Base-by-base conservation (phyloP, 352 stramenopile genomes). In the Thraustotheca clavata region DNA sequence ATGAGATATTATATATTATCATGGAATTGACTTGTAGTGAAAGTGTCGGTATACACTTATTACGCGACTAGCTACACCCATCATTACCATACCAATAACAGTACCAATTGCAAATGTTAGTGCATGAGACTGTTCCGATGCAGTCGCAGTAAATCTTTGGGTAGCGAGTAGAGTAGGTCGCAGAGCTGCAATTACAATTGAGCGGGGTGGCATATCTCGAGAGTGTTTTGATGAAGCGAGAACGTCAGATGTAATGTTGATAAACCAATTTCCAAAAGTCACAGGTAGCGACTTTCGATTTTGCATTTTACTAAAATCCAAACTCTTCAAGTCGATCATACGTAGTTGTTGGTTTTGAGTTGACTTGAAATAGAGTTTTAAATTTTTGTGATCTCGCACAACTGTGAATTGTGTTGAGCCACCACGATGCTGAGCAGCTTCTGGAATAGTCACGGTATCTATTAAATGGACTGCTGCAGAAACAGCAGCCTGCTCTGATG, bases 321-420 rank as follows among this genome's bases (percentile, higher is more conserved):
- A 4, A 60, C 75, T 63, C 40, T 74, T 76, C 34, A 91, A 57
- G 50, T 83, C 81, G 36, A 91, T 70, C 8, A 71, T 63, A 33
- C 81, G 81, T 35, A 88, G 59, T n/a, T 85, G 62, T 52, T 86
- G 79, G 66, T 91, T 91, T 14, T 79, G 68, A 14, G 73, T 91
- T 20, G 79, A 85, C 35, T 76, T 79, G 40, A 91, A 70, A 62
- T 88, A 91, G n/a, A 91, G 67, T 69, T 79, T 82, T 11, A 71
- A 67, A 11, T 72, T 61, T n/a, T 47, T 62, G 52, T 91, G 81
- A 66, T 91, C 81, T 22, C 79, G 76, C n/a, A 89, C 75, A 49
- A 91, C 67, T 4, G 71, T 85, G 75, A 77, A 91, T 61, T 91
- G 66, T 16, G 81, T 91, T 1, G 77, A 75, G 49, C 79, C 77